A percentile compares a stretch with the other conserved stretches of the same genome.
phyloP scores from a whole-genome alignment of 2,329 filamentous ascomycete species.

The Scedosporium minutisporum region DNA sequence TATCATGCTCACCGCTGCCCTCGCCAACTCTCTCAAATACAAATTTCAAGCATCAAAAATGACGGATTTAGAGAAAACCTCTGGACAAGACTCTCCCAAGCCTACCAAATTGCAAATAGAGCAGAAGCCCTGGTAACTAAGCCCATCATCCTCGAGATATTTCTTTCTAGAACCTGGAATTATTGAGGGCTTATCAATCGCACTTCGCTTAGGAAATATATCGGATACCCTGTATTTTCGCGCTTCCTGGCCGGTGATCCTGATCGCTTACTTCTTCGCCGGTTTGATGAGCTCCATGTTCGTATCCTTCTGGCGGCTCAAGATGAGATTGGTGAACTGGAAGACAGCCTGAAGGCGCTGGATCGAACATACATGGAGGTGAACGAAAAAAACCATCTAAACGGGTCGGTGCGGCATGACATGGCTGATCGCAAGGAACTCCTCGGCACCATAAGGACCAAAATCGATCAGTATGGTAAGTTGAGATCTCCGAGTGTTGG shows the following conservation, averaged over 20 bases:
- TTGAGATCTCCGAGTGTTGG: neutral
- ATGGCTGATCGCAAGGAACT: neutral
- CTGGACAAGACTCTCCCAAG: too few species aligned
- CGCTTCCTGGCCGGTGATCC: neutral
- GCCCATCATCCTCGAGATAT: too few species aligned
- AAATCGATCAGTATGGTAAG: neutral
- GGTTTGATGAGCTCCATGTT: neutral
- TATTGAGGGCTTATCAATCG: too few species aligned
- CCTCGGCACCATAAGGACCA: neutral
- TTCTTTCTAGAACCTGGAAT: too few species aligned
- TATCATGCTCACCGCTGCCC: too few species aligned
- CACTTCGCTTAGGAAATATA: neutral
- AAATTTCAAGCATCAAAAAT: too few species aligned
- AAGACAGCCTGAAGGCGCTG: neutral
- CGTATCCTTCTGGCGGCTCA: neutral
- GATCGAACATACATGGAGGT: neutral
- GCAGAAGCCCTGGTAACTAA: too few species aligned
- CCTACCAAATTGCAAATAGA: too few species aligned
- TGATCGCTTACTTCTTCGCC: neutral
- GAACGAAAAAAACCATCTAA: neutral
- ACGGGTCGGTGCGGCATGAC: neutral
- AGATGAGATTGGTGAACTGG: neutral
- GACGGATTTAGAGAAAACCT: too few species aligned
- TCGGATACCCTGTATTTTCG: neutral
- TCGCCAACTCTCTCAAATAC: too few species aligned